Base-by-base conservation (phyloP, 2,329 filamentous ascomycete genomes). In the Thielaviopsis punctulata region DNA sequence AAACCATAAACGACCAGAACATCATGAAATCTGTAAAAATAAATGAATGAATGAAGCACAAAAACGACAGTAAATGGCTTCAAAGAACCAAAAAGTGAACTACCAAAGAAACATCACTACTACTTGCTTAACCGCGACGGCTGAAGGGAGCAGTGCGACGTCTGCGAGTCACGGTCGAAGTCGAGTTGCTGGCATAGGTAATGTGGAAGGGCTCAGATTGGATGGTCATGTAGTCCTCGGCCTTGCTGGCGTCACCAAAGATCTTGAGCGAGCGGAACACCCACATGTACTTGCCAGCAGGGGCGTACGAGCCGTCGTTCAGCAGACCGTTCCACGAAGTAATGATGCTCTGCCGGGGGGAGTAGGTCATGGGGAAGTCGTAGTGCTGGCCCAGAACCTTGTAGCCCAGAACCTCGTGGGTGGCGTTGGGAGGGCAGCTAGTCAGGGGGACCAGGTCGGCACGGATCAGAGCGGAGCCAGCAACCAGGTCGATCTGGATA, bases 241-340 rank as follows among this genome's bases (percentile, higher is more conserved):
- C 55, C 52, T 69, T 64, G 13, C 63, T 60, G 30, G 62, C 61
- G 53, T 77, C 65, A 4, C 75, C 75, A 58, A 72, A 75, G 54
- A 78, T 68, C 54, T 67, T 68, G 56, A 78, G 60, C 2, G 73
- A 70, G 53, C 67, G 67, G 25, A 76, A 63, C 1, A 64, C 64
- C 48, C 77, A 63, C 60, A 69, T 71, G 62, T 79, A 78, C 24
- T 60, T 58, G 10, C 75, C 75, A 0, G 66, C 63, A 0, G 72
- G 68, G 1, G 67, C 73, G 55, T 71, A 75, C 1, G 58, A 64
- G 13, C 72, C 73, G 9, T 70, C 66, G 0, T 64, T 63, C 4
- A 78, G 61, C 50, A 63, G 62, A 12, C 75, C 75, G 48, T 72
- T 68, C 66, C 72, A 79, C 0, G 5, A 61, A 36, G 4, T 57